A percentile compares a stretch with the other conserved stretches of the same genome.
phyloP scores from a whole-genome alignment of 257 asterid species.

The Forsythia viridissima region DNA sequence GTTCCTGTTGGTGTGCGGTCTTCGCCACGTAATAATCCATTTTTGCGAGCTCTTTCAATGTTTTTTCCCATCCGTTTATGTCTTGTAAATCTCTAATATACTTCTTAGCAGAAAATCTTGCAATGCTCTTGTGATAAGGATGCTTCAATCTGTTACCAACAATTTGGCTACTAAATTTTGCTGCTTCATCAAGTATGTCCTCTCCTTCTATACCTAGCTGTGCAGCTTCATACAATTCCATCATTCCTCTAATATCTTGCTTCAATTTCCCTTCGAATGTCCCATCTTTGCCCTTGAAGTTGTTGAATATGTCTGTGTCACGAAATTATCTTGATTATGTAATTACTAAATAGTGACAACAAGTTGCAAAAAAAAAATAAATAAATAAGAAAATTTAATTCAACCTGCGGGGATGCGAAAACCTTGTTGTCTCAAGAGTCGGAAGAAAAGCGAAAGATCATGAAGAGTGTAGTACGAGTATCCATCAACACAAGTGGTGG shows the following conservation, averaged over 20 bases:
- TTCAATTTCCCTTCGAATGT: constrained; percentile 22
- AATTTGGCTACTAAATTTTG: constrained; percentile 12
- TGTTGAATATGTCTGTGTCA: constrained; percentile 36
- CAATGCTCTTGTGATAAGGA: too few relatives aligned
- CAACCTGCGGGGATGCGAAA: constrained; percentile 19
- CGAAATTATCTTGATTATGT: too few relatives aligned
- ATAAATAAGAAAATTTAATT: too few relatives aligned
- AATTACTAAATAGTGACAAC: too few relatives aligned
- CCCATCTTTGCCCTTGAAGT: constrained; percentile 39
- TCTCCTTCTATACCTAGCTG: constrained; percentile 50
- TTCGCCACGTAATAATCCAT: too few relatives aligned
- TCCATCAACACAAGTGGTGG: background rate
- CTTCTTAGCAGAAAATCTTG: too few relatives aligned
- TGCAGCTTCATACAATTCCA: constrained; percentile 50
- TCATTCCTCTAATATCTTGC: constrained; percentile 29
- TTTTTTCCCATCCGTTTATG: too few relatives aligned
- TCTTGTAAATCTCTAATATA: too few relatives aligned
- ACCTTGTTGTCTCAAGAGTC: constrained; percentile 26
- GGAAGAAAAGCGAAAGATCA: constrained; percentile 24
- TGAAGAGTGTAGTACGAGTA: constrained; percentile 5
- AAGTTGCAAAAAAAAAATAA: too few relatives aligned
- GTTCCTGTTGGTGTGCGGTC: too few relatives aligned
- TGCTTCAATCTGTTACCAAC: constrained; percentile 2
- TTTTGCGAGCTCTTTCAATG: too few relatives aligned
- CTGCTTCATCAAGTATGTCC: constrained; percentile 33